Base-by-base conservation (phyloP, 139 green algal species). In the Picochlorum sp. region DNA sequence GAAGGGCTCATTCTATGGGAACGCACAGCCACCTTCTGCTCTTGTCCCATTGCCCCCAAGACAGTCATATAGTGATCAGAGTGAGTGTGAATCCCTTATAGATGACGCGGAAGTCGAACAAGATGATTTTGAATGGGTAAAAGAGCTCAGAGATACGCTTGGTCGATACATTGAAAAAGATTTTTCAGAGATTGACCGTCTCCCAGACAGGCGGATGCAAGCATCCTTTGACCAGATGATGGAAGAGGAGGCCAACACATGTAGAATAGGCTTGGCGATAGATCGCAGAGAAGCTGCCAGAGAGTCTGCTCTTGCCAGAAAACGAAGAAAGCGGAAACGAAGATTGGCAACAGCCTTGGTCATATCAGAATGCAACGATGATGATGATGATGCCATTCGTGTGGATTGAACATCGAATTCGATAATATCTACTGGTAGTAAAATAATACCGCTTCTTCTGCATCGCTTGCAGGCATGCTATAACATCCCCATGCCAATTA, bases 181-280 rank as follows among this genome's bases (percentile, higher is more conserved):
- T 28, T 73, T 55, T 30, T 33, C 31, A n/a, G 20, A 57, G 1
- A 43, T 73, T 13, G 66, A 73, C 37, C 7, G 10, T n/a, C 37
- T 56, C 58, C 13, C 9, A 22, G 39, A 58, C 36, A 47, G 66
- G 3, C 50, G 32, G 50, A 73, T 73, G 66, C 49, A 67, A 50
- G 50, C 41, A 7, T 51, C 35, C 13, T 64, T 25, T n/a, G 14
- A 58, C 10, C 37, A 18, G n/a, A 55, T 67, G 4, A 5, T 22
- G 9, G n/a, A 24, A 18, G 50, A 51, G 45, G n/a, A 36, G 20
- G 4, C 16, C 3, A 14, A 29, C 14, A 26, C 25, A 8, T 26
- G 25, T 40, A 40, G 25, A 14, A 39, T 59, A 22, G 59, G 22
- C 24, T 18, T 12, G 24, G 52, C 24, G 24, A 59, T 32, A 45